These are phyloP conservation scores for Claviceps arundinis DNA, from an alignment of 2,329 filamentous ascomycete species.

Conservation along the genomic window DNA sequence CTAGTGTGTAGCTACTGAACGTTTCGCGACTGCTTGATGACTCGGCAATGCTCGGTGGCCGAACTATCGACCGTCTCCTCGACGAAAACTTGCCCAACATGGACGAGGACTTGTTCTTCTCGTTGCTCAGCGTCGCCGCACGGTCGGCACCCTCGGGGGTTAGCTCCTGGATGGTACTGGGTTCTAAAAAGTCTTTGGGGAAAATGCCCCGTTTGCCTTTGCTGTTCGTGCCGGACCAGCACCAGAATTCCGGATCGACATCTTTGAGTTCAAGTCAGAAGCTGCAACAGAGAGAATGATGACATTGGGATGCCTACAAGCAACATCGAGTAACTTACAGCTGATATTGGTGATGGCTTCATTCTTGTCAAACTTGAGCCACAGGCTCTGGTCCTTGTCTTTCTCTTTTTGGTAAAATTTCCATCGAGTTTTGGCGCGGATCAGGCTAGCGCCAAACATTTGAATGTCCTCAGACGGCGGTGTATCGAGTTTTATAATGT, in stretches of 20 bases:
- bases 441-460: conserved; percentile 31
- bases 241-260: conserved; percentile 37
- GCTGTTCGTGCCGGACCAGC: conserved; percentile 39
- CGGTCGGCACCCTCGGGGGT: conserved; percentile 15
- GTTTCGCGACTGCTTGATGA: conserved; percentile 20
- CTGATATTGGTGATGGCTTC: conserved; percentile 53
- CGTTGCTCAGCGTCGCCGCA: conserved; percentile 19
- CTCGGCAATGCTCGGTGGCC: conserved; percentile 20
- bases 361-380: conserved; percentile 51
- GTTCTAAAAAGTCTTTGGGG: conserved; percentile 35
- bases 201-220: conserved; percentile 42
- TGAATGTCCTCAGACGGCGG: conserved; percentile 33
- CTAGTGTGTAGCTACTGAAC: conserved; percentile 1
- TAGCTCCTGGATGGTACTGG: conserved; percentile 28
- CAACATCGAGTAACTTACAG: conserved; percentile 26
- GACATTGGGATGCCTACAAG: neutral
- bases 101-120: conserved; percentile 20
- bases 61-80: conserved; percentile 16
- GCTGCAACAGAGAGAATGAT: neutral
- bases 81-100: conserved; percentile 22
- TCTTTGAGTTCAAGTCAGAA: conserved; percentile 16
- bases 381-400: conserved; percentile 30
- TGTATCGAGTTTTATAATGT: conserved; percentile 33
- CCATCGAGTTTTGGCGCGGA: conserved; percentile 38
- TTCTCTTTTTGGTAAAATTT: conserved; percentile 35